phyloP scores from a whole-genome alignment of 2,329 filamentous ascomycete species.

The Aureobasidium sp. region DNA sequence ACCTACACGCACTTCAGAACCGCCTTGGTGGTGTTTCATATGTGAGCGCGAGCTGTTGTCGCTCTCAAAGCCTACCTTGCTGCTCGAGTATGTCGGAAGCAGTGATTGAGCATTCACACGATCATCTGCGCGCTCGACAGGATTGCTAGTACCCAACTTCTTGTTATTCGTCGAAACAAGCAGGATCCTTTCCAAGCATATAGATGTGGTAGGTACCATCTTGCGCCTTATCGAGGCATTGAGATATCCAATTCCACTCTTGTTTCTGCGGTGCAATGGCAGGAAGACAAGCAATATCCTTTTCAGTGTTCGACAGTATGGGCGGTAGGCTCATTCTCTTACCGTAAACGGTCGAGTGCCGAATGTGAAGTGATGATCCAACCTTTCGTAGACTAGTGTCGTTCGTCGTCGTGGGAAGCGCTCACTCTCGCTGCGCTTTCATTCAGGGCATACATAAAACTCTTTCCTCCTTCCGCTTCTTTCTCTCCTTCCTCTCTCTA shows the following conservation, averaged over 20 bases:
- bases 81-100: not conserved
- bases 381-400: not conserved
- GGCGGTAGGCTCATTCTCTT: not conserved
- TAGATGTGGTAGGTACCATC: not conserved
- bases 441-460: not conserved
- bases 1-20: not conserved
- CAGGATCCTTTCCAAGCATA: not conserved
- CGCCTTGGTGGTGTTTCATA: no score
- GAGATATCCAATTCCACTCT: not conserved
- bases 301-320: no score
- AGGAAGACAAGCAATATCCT: not conserved
- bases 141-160: not conserved
- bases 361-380: not conserved
- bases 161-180: no score
- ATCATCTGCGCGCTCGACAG: not conserved
- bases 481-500: not conserved
- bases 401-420: not conserved
- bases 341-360: not conserved
- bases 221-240: not conserved
- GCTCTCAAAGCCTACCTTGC: not conserved
- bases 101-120: not conserved
- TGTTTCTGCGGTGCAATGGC: not conserved
- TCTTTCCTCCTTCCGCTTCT: not conserved
- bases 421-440: not conserved
- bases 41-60: not conserved